These are phyloP conservation scores for Fusarium temperatum DNA, from an alignment of 2,329 filamentous ascomycete species.

Conservation along the genomic window DNA sequence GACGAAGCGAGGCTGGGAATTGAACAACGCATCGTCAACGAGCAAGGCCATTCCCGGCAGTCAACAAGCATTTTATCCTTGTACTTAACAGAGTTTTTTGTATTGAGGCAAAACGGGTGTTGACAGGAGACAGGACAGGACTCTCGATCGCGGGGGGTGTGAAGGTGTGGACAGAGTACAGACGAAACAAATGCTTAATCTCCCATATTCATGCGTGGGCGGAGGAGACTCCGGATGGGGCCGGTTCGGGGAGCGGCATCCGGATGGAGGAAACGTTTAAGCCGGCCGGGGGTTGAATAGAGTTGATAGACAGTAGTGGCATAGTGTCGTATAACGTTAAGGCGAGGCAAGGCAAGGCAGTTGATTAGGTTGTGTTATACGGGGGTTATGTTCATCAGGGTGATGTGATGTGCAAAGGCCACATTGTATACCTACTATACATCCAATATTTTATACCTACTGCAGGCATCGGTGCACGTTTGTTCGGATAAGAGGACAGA, in stretches of 20 bases:
- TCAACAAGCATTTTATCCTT: slow-evolving; percentile 23
- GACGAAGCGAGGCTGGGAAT: slow-evolving; percentile 17
- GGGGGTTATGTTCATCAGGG: neutral
- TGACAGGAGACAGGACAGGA: neutral
- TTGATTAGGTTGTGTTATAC: neutral
- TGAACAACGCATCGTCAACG: slow-evolving; percentile 30
- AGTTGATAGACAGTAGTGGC: slow-evolving; percentile 1
- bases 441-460: neutral
- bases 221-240: slow-evolving; percentile 29
- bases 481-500: slow-evolving; percentile 1
- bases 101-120: slow-evolving; percentile 11
- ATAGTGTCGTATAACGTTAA: neutral
- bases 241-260: slow-evolving; percentile 29
- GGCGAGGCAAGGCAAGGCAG: neutral
- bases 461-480: neutral
- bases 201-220: slow-evolving; percentile 42
- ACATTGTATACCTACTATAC: neutral
- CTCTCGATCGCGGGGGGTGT: slow-evolving; percentile 15
- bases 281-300: neutral
- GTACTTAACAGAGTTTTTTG: neutral
- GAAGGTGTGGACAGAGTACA: neutral
- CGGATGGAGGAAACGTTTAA: slow-evolving; percentile 16
- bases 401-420: neutral
- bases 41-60: slow-evolving; percentile 15
- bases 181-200: slow-evolving; percentile 34